These are phyloP conservation scores for Debaryomycetaceae sp. DNA, from an alignment of 1,139 yeast genomes.

Conservation along the genomic window DNA sequence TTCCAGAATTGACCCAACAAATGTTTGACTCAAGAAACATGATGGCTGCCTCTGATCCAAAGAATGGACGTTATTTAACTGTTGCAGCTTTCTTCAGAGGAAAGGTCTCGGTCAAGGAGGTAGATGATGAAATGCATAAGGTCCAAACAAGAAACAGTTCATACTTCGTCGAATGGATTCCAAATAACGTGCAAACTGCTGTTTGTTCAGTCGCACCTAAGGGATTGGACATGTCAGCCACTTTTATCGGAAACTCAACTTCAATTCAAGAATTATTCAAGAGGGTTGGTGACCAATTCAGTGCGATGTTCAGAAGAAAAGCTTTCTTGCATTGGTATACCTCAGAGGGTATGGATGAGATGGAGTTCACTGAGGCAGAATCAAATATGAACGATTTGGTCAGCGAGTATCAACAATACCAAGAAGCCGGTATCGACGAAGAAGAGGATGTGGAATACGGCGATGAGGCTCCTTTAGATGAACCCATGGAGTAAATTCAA, in stretches of 20 bases:
- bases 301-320: constrained; percentile 89
- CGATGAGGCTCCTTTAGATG: constrained; percentile 60
- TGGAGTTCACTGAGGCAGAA: constrained; percentile 89
- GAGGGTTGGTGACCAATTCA: constrained; percentile 86
- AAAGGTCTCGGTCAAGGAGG: constrained; percentile 86
- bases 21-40: constrained; percentile 87
- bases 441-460: constrained; percentile 68
- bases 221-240: constrained; percentile 84
- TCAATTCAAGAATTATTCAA: constrained; percentile 87
- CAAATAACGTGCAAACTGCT: constrained; percentile 92
- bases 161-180: constrained; percentile 94
- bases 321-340: constrained; percentile 97
- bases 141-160: constrained; percentile 79
- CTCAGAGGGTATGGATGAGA: constrained; percentile 92
- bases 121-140: constrained; percentile 87
- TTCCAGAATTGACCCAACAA: constrained; percentile 90
- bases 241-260: constrained; percentile 89
- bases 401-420: constrained; percentile 89
- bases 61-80: constrained; percentile 88
- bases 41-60: constrained; percentile 95
- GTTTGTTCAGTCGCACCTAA: constrained; percentile 88
- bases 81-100: constrained; percentile 95
- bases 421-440: constrained; percentile 75
- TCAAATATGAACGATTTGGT: constrained; percentile 82
- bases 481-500: constrained; percentile 38